phyloP scores from a whole-genome alignment of 2,329 filamentous ascomycete genomes.

The Exophiala viscosa region DNA sequence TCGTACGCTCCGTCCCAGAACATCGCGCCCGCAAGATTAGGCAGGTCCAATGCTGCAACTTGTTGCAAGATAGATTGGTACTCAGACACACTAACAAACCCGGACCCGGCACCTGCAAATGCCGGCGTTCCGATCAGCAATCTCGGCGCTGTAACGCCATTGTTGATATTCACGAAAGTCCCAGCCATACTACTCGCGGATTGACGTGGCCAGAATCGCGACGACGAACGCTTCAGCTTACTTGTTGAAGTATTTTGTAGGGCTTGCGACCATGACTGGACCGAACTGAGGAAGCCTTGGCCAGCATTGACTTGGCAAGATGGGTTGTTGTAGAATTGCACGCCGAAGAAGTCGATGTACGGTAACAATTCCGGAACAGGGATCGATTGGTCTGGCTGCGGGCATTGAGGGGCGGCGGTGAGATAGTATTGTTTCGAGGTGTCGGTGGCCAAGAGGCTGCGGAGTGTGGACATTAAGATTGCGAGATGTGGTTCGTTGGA shows the following conservation, averaged over 20 bases:
- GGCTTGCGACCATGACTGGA: slow-evolving; percentile 16
- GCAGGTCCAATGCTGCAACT: slow-evolving; percentile 12
- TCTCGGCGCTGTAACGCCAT: slow-evolving; percentile 17
- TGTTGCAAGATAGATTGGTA: slow-evolving; percentile 15
- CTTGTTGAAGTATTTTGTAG: not conserved
- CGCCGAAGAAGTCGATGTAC: slow-evolving; percentile 23
- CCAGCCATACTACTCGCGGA: not conserved
- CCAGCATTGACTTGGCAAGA: slow-evolving; percentile 19
- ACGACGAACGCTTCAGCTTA: not conserved
- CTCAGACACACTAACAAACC: slow-evolving; percentile 10
- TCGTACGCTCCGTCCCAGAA: slow-evolving; percentile 25
- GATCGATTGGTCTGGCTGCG: slow-evolving; percentile 41
- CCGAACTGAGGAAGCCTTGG: slow-evolving; percentile 16
- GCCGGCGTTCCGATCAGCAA: slow-evolving; percentile 24
- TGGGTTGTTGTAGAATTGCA: slow-evolving; percentile 29
- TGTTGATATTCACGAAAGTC: slow-evolving; percentile 14
- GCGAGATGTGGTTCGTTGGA: slow-evolving; percentile 5
- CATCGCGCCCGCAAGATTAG: slow-evolving; percentile 24
- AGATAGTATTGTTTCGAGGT: slow-evolving; percentile 45
- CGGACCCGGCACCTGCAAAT: slow-evolving; percentile 12
- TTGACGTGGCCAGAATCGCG: not conserved
- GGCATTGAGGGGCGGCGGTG: slow-evolving; percentile 53
- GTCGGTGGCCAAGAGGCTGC: slow-evolving; percentile 14
- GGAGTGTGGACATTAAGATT: slow-evolving; percentile 13
- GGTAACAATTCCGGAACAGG: slow-evolving; percentile 15